Conservation (phyloP, 805 yeast species). For the Wickerhamomyces subpelliculosus region DNA sequence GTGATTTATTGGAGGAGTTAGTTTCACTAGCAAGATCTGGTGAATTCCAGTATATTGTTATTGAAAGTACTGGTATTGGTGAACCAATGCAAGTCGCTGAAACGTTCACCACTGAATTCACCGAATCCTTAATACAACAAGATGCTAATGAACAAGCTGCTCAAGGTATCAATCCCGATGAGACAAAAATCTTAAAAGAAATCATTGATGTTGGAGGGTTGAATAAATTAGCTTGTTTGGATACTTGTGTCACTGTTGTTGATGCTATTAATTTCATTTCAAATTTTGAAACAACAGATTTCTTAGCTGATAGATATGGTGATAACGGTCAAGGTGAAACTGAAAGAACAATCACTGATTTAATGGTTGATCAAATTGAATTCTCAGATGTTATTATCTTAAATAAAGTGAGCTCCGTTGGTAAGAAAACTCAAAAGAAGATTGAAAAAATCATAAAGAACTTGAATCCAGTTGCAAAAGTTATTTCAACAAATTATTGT, state of each 20-base stretch:
- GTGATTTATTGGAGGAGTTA: slow-evolving; percentile 38
- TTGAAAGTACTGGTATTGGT: slow-evolving; percentile 40
- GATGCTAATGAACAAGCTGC: slow-evolving; percentile 10
- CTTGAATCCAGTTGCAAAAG: slow-evolving; percentile 37
- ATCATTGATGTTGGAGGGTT: slow-evolving; percentile 34
- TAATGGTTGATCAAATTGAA: slow-evolving; percentile 41
- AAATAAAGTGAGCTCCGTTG: slow-evolving; percentile 29
- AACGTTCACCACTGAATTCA: slow-evolving; percentile 37
- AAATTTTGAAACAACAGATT: slow-evolving; percentile 38
- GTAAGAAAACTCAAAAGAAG: slow-evolving; percentile 20
- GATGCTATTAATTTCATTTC: slow-evolving; percentile 35
- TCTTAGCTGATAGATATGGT: slow-evolving; percentile 33
- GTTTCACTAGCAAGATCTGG: slow-evolving; percentile 28
- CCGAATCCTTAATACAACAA: slow-evolving; percentile 25
- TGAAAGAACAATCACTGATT: slow-evolving; percentile 39
- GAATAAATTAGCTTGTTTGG: slow-evolving; percentile 30
- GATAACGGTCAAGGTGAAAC: slow-evolving; percentile 32
- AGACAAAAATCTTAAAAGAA: slow-evolving; percentile 13
- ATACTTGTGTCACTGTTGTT: slow-evolving; percentile 40
- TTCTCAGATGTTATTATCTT: slow-evolving; percentile 38
- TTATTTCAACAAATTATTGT: slow-evolving; percentile 29
- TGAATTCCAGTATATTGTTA: slow-evolving; percentile 34
- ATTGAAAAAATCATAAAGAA: slow-evolving; percentile 27
- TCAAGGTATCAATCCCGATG: slow-evolving; percentile 20
- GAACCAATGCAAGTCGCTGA: slow-evolving; percentile 48